Evolutionary conservation across 2,329 filamentous ascomycete species (phyloP).

Genomic region (Hypocrella siamensis): DNA sequence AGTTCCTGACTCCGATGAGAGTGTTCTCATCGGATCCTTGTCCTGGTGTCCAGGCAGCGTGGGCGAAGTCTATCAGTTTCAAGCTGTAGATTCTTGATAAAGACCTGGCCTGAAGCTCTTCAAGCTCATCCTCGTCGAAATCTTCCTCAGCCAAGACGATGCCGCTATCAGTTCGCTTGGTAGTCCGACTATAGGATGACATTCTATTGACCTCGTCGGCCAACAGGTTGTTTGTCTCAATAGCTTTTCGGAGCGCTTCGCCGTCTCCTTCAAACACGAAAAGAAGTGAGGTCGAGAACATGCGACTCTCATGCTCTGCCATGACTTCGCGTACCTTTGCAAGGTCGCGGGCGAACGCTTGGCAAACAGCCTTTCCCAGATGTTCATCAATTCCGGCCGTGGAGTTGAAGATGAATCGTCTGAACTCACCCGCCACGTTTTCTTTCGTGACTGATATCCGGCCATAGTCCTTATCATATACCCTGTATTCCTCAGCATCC

Average conservation of each 20-base stretch:
- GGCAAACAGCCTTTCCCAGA: conserved; percentile 37
- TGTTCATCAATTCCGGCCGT: conserved; percentile 42
- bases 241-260: conserved; percentile 31
- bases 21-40: conserved; percentile 76
- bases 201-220: conserved; percentile 32
- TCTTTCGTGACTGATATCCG: conserved; percentile 32
- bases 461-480: conserved; percentile 50
- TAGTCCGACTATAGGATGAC: conserved; percentile 13
- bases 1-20: conserved; percentile 56
- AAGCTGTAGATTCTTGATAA: conserved; percentile 57
- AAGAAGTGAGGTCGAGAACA: conserved; percentile 47
- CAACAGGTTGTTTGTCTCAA: conserved; percentile 36
- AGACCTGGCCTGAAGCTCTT: conserved; percentile 23
- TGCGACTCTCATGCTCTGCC: conserved; percentile 40
- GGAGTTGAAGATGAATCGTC: conserved; percentile 41
- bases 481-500: conserved; percentile 37
- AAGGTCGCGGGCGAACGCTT: conserved; percentile 37
- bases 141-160: conserved; percentile 31
- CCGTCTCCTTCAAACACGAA: conserved; percentile 52
- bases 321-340: conserved; percentile 35
- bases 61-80: conserved; percentile 93
- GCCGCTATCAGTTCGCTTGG: conserved; percentile 37
- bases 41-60: conserved; percentile 71
- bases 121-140: conserved; percentile 29
- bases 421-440: conserved; percentile 39